phyloP scores from a whole-genome alignment of 768 basidiomycete species.

The Collybia nuda region DNA sequence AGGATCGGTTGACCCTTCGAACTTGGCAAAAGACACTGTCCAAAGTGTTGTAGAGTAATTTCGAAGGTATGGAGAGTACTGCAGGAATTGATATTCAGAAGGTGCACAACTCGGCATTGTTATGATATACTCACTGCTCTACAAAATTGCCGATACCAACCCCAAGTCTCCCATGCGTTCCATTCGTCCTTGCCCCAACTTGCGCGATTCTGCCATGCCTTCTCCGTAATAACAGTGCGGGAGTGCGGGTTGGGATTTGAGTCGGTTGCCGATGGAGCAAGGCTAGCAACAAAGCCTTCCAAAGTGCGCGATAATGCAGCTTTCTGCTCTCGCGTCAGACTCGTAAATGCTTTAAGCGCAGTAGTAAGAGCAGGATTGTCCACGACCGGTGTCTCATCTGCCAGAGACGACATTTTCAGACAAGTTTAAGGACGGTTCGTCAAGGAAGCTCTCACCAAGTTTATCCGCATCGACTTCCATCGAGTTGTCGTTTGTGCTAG shows the following conservation, averaged over 20 bases:
- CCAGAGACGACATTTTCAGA: slow-evolving; percentile 5
- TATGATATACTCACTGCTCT: slow-evolving; percentile 54
- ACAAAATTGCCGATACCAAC: slow-evolving; percentile 91
- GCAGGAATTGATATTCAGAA: neutral
- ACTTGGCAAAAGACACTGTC: slow-evolving; percentile 65
- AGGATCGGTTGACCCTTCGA: slow-evolving; percentile 57
- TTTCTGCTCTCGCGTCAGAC: slow-evolving; percentile 76
- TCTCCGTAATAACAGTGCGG: slow-evolving; percentile 57
- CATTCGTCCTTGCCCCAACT: slow-evolving; percentile 76
- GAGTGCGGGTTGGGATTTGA: slow-evolving; percentile 49
- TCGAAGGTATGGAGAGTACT: slow-evolving; percentile 82
- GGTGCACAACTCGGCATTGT: neutral
- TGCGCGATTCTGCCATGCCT: slow-evolving; percentile 68
- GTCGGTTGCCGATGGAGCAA: slow-evolving; percentile 45
- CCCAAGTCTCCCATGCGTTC: slow-evolving; percentile 86
- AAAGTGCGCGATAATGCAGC: slow-evolving; percentile 69
- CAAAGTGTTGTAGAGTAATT: slow-evolving; percentile 72
- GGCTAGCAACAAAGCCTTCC: slow-evolving; percentile 70
- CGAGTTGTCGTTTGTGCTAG: slow-evolving; percentile 54
- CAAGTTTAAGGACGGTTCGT: slow-evolving; percentile 5
- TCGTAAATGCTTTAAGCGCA: slow-evolving; percentile 73
- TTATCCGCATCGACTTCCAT: slow-evolving; percentile 76
- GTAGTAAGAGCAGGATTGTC: slow-evolving; percentile 71
- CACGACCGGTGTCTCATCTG: slow-evolving; percentile 44
- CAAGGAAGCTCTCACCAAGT: slow-evolving; percentile 33